These are phyloP conservation scores for Scheffersomyces parashehatae DNA, from an alignment of 1,139 yeast genomes.

Conservation along the genomic window DNA sequence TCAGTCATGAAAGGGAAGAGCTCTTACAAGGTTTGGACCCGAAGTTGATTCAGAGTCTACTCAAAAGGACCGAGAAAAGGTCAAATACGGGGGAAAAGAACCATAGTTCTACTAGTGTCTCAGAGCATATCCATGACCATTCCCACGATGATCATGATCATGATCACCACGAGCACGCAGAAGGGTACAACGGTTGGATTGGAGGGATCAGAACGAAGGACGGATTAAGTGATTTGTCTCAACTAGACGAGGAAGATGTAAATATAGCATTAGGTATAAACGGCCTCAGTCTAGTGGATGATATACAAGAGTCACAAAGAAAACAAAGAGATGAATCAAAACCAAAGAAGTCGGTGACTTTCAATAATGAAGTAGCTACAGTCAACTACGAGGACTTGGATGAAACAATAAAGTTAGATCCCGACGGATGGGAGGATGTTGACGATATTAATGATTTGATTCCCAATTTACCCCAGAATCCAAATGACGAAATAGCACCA, in stretches of 20 bases:
- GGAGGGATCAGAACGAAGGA: constrained; percentile 56
- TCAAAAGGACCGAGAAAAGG: constrained; percentile 39
- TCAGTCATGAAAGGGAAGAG: constrained; percentile 65
- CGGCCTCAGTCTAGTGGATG: constrained; percentile 12
- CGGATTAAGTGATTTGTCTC: constrained; percentile 34
- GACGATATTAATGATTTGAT: constrained; percentile 35
- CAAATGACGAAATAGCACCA: constrained; percentile 31
- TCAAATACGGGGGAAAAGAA: constrained; percentile 15
- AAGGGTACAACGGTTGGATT: constrained; percentile 72
- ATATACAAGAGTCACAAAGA: constrained; percentile 1
- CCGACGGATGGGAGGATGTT: constrained; percentile 46
- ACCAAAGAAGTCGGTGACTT: constrained; percentile 34
- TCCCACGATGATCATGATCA: constrained; percentile 16
- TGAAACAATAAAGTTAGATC: constrained; percentile 23
- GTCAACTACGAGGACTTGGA: constrained; percentile 40
- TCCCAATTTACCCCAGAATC: constrained; percentile 12
- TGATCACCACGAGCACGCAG: constrained; percentile 49
- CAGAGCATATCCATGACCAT: constrained; percentile 3
- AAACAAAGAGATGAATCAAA: constrained; percentile 11
- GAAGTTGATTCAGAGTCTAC: constrained; percentile 57
- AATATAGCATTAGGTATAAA: constrained; percentile 38
- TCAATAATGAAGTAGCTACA: constrained; percentile 38
- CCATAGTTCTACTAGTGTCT: not conserved
- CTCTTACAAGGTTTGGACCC: constrained; percentile 70
- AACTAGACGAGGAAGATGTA: constrained; percentile 40